Base-by-base conservation (phyloP, 2,329 filamentous ascomycete species). In the Epichloe glyceriae region DNA sequence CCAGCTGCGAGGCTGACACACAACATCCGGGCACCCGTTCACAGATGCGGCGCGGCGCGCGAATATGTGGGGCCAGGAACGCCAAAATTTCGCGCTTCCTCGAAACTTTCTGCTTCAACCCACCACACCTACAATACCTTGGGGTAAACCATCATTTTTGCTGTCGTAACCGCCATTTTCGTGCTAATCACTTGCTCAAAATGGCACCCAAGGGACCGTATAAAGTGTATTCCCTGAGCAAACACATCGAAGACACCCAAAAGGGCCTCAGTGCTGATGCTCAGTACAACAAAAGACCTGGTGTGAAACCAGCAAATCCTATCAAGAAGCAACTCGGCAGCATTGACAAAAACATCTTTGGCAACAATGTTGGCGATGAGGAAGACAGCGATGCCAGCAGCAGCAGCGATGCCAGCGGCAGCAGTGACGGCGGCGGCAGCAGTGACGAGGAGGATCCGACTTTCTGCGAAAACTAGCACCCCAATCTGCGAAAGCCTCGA, bases 231-330 rank as follows among this genome's bases (percentile, higher is more conserved):
- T 70, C 67, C 22, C 61, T 70, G 47, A 65, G 46, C 54, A 61
- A 67, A 57, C 66, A 69, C 56, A 64, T 70, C 35, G 64, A 64
- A 51, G 63, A 67, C 47, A 63, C 63, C n/a, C 60, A 66, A 37
- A 69, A 66, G 55, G 62, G 62, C 50, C 53, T 66, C 41, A 64
- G 58, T 41, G 61, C 63, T 35, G 61, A 62, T 20, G 55, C 63
- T 34, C 62, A 65, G 57, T 63, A 57, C 57, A 69, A 66, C 54
- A 62, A 59, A 37, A 60, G 58, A 20, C 56, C 56, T 38, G 57
- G 45, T 49, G 51, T 14, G 50, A 58, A 57, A 30, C 54, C 64
- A 26, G 55, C 61, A 46, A 53, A 60, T 37, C 50, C 53, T n/a
- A 52, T 66, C 51, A 70, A 69, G 55, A 63, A 62, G 50, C 59